These are phyloP conservation scores for Wickerhamomyces bisporus DNA, from an alignment of 805 yeast genomes.

Conservation along the genomic window DNA sequence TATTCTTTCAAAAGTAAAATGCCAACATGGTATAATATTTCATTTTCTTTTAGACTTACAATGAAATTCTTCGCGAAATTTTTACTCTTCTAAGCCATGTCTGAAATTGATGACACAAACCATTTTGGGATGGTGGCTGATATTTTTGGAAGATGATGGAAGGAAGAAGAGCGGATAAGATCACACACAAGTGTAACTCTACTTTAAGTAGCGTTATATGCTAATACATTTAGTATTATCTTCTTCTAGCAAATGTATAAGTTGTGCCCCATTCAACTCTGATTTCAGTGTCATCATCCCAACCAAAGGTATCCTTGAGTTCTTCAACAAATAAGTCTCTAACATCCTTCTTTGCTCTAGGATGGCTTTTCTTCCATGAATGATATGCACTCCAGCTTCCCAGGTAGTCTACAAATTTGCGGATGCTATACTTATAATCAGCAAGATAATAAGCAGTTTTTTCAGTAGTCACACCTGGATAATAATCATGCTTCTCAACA, in stretches of 20 bases:
- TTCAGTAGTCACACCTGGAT: conserved; percentile 20
- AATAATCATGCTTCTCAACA: conserved; percentile 30
- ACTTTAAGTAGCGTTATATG: too few species aligned
- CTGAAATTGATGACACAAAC: too few species aligned
- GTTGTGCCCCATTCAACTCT: conserved; percentile 53
- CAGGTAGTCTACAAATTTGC: conserved; percentile 45
- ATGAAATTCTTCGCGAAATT: too few species aligned
- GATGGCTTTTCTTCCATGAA: conserved; percentile 45
- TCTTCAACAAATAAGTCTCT: conserved; percentile 43
- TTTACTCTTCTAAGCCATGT: too few species aligned
- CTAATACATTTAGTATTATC: not conserved
- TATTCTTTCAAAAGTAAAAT: too few species aligned
- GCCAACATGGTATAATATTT: too few species aligned
- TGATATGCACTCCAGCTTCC: conserved; percentile 66
- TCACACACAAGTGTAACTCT: too few species aligned
- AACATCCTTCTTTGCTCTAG: conserved; percentile 37
- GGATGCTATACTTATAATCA: conserved; percentile 40
- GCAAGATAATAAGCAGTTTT: conserved; percentile 29
- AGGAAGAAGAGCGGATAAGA: too few species aligned
- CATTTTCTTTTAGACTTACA: too few species aligned
- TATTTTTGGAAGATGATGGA: too few species aligned
- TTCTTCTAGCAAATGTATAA: conserved; percentile 41
- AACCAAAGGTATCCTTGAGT: conserved; percentile 37
- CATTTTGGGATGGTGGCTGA: too few species aligned
- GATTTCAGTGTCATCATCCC: conserved; percentile 39